These are phyloP conservation scores for Ophiostoma quercus DNA, from an alignment of 2,329 filamentous ascomycete species.

Conservation along the genomic window DNA sequence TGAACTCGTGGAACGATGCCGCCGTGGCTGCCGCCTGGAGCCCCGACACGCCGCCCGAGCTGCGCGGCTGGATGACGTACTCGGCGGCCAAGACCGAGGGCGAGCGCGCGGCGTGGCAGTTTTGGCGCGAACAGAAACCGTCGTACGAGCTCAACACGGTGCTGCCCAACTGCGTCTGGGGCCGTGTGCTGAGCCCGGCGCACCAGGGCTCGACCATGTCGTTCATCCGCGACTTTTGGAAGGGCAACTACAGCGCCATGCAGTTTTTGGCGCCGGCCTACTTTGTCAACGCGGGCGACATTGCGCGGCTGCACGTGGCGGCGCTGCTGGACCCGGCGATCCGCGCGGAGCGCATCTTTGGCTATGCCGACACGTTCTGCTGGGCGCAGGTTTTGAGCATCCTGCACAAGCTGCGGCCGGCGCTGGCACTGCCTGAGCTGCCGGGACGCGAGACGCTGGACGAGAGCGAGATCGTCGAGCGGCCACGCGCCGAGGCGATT, in stretches of 20 bases:
- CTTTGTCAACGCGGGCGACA: neutral
- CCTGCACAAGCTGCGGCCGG: neutral
- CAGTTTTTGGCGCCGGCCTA: neutral
- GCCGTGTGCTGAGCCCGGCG: neutral
- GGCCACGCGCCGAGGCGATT: neutral
- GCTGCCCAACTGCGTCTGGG: neutral
- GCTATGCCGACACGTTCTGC: neutral
- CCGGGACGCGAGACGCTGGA: neutral
- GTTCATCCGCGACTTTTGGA: neutral
- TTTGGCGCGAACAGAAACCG: neutral
- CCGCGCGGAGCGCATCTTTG: neutral
- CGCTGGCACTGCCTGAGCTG: neutral
- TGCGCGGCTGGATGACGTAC: neutral
- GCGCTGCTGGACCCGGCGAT: neutral
- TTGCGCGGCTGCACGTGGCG: conserved; percentile 1
- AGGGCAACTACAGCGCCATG: neutral
- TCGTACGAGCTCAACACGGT: neutral
- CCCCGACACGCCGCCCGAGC: neutral
- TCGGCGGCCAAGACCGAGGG: conserved; percentile 8
- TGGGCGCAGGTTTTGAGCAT: neutral
- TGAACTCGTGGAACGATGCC: neutral
- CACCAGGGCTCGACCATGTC: neutral
- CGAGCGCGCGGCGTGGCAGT: conserved; percentile 7
- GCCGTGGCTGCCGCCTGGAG: neutral
- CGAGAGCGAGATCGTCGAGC: neutral